A percentile compares a stretch with the other conserved stretches of the same genome.
phyloP scores from a whole-genome alignment of 2,329 filamentous ascomycete species.

The Cladosporium sp. region DNA sequence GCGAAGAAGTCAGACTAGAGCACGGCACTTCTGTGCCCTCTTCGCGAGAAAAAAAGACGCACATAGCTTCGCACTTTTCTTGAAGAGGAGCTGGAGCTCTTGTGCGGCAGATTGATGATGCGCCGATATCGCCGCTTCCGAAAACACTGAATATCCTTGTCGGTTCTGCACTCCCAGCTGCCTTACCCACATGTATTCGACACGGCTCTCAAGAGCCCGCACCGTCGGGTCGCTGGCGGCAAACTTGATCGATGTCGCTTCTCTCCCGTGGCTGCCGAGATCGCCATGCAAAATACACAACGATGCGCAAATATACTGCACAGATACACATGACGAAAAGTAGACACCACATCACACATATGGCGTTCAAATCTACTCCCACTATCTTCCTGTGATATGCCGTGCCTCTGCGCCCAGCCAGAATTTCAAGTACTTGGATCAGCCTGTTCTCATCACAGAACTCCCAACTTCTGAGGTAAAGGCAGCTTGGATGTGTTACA shows the following conservation, averaged over 20 bases:
- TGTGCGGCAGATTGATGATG: neutral
- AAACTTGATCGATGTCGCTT: neutral
- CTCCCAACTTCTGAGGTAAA: neutral
- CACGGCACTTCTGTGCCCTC: neutral
- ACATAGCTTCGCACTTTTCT: neutral
- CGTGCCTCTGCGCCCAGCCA: neutral
- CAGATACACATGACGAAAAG: neutral
- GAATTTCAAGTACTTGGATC: neutral
- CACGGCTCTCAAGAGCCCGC: neutral
- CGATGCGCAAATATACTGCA: neutral
- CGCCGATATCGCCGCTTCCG: neutral
- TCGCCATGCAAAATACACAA: neutral
- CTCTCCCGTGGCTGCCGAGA: neutral
- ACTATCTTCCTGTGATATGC: neutral
- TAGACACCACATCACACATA: neutral
- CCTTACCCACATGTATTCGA: neutral
- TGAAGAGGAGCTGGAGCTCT: neutral
- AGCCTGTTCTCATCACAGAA: neutral
- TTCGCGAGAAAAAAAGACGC: neutral
- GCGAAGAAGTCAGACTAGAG: constrained; percentile 23
- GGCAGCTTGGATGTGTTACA: neutral
- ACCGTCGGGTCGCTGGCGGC: neutral
- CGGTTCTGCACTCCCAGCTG: neutral
- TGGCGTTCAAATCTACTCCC: neutral
- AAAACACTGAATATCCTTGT: neutral